Evolutionary conservation across 2,329 filamentous ascomycete genomes (phyloP), one percentile per base, ranked within the genome.

Genomic region (Furcasterigmium furcatum): DNA sequence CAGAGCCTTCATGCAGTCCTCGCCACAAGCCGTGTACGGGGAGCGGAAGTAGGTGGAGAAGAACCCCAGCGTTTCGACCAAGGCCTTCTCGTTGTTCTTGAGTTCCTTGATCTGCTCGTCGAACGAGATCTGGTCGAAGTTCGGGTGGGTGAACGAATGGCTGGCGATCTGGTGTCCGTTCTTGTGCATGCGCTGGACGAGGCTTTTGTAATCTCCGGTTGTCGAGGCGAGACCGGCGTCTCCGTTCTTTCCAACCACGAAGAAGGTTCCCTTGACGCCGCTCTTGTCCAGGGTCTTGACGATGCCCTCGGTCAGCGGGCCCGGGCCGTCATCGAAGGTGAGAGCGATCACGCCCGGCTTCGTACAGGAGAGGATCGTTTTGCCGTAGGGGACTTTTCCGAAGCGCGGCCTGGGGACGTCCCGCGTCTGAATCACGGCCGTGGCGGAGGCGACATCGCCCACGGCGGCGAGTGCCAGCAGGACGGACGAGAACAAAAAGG

Each of bases 11-110:
- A 57, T 41, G 41, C 54, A 59, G 14, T 50, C 53, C 13, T 35
- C 35, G 16, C 54, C 51, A 32, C 59, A 61, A 20, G 50, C 52
- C 7, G 58, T 61, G 50, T 62, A 68, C 2, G 66, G 66, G 18
- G 65, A 63, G 12, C 71, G 62, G 67, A 73, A 71, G 55, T 75
- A 76, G 4, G 71, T 71, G 1, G 73, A 73, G 41, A 73, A 65
- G 41, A 68, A 57, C 16, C 71, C 70, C 6, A 76, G 54, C 19
- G 70, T 61, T 13, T 64, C 60, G 38, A 63, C 63, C 29, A 76
- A 51, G 1, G 70, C 70, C 41, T 70, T 66, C 56, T 77, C 72
- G 51, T 72, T 70, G 48, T 65, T 65, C 36, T 67, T 52, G 56
- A 76, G 68, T 52, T 77, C 67, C 34, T 61, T 50, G 16, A 54